Percentiles rank a stretch among this genome's conserved stretches.
These are phyloP conservation scores for Rhazya stricta DNA, from an alignment of 257 asterid species.

Conservation along the genomic window DNA sequence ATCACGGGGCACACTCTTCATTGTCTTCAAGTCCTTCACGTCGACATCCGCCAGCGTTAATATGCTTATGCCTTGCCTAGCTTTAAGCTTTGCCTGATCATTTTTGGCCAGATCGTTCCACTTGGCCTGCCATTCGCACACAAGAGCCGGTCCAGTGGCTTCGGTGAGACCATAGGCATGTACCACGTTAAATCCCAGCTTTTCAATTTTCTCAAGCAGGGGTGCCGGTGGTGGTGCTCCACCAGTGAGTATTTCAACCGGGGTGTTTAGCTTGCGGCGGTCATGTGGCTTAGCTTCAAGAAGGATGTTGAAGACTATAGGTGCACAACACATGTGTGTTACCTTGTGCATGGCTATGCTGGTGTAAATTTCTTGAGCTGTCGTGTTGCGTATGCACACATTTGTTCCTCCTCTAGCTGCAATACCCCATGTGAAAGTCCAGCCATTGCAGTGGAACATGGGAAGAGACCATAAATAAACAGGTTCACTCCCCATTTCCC, in stretches of 20 bases:
- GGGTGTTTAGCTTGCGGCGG: conserved; percentile 25
- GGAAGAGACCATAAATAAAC: conserved; percentile 92
- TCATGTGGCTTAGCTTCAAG: conserved; percentile 55
- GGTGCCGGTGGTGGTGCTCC: conserved; percentile 87
- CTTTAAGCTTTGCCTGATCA: conserved; percentile 47
- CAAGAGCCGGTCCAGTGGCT: conserved; percentile 86
- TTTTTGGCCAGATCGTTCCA: conserved; percentile 44
- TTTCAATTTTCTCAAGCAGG: conserved; percentile 50
- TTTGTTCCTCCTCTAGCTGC: conserved; percentile 92
- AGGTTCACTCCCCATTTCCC: conserved; percentile 76
- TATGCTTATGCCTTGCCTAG: conserved; percentile 72
- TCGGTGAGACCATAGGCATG: conserved; percentile 91
- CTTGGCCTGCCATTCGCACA: conserved; percentile 64
- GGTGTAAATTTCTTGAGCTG: conserved; percentile 57
- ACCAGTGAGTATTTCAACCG: conserved; percentile 61
- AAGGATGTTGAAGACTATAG: conserved; percentile 59
- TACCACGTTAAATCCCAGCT: conserved; percentile 62
- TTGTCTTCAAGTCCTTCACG: conserved; percentile 51
- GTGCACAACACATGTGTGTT: conserved; percentile 94
- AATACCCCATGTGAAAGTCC: conserved; percentile 93
- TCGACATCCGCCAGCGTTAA: conserved; percentile 66
- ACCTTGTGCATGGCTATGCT: conserved; percentile 50
- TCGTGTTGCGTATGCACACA: conserved; percentile 68
- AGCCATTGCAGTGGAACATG: conserved; percentile 92
- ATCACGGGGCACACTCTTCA: conserved; percentile 57